Evolutionary conservation across 208 protist genomes (phyloP).

Genomic region (Naegleria fowleri): DNA sequence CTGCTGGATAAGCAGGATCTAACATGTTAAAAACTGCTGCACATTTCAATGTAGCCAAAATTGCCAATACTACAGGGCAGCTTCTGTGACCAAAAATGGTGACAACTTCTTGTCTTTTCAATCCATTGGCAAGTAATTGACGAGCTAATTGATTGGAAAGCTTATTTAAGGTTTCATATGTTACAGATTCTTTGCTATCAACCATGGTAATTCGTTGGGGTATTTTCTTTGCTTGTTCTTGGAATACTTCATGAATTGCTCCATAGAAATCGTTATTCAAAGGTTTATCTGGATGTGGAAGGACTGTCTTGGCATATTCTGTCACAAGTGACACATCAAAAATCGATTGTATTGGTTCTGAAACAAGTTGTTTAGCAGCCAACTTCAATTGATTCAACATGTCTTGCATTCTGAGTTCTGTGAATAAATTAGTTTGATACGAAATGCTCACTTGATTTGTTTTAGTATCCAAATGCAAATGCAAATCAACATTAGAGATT

Average conservation of each 20-base stretch:
- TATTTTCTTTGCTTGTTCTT: conserved; percentile 40
- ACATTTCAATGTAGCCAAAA: conserved; percentile 54
- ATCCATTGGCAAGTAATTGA: conserved; percentile 37
- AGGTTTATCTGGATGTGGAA: conserved; percentile 42
- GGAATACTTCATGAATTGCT: conserved; percentile 43
- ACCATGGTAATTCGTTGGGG: conserved; percentile 18
- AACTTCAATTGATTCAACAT: conserved; percentile 12
- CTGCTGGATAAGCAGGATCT: conserved; percentile 53
- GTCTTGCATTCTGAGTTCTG: not conserved
- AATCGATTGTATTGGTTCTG: not conserved
- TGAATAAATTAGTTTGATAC: not conserved
- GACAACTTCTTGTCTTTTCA: conserved; percentile 49
- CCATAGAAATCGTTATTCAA: conserved; percentile 46
- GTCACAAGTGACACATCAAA: conserved; percentile 45
- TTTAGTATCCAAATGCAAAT: conserved; percentile 1
- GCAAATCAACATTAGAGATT: not conserved
- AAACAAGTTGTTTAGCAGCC: not conserved
- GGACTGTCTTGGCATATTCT: conserved; percentile 27
- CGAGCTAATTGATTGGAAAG: conserved; percentile 41
- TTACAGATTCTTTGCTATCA: conserved; percentile 26
- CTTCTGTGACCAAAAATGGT: conserved; percentile 55
- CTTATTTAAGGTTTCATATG: conserved; percentile 35
- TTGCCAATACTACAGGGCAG: conserved; percentile 48
- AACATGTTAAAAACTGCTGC: conserved; percentile 54
- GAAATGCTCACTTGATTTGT: not conserved